Base-by-base conservation (phyloP, 2,329 filamentous ascomycete species). In the Pseudocercospora musae region DNA sequence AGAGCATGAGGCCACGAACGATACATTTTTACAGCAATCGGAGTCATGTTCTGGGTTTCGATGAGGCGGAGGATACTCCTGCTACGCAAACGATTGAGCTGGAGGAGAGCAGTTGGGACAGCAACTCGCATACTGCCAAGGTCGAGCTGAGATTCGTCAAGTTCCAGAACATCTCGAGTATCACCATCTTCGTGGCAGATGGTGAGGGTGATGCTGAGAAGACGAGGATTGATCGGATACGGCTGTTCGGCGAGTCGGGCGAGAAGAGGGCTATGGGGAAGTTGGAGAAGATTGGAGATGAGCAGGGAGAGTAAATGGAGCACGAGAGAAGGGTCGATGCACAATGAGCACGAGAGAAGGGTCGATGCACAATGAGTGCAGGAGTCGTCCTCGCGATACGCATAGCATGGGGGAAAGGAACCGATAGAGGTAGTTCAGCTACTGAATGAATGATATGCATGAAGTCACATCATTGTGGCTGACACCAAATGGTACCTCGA, bases 261-360 rank as follows among this genome's bases (percentile, higher is more conserved):
- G 89, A 96, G 82, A 96, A 96, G 85, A 85, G 92, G 64, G 90
- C 95, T 61, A 91, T 92, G 86, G 94, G 93, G 69, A 96, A 96
- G 82, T 80, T 99, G 68, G 92, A 98, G 83, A 98, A 98, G 86
- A 86, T 97, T 74, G 91, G 88, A 13, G 89, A 96, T 70, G 89
- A 91, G 74, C 76, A 80, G 27, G 62, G 63, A 31, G 66, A 67
- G 59, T 65, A 63, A 23, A 52, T 1, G 9, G 9, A 31, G 29
- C 29, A 4, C 9, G 29, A 11, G 6, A 25, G 23, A 25, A 3
- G 29, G 29, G n/a, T 8, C 9, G 29, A 31, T 2, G 29, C 29
- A 9, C 10, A 31, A 9, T 3, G 15, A 15, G 4, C 1, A 10
- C 31, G 5, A 10, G 10, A 33, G 31, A n/a, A n/a, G n/a, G n/a